Evolutionary conservation across 2,329 filamentous ascomycete genomes (phyloP).

Genomic region (Ophiocordyceps sinensis): DNA sequence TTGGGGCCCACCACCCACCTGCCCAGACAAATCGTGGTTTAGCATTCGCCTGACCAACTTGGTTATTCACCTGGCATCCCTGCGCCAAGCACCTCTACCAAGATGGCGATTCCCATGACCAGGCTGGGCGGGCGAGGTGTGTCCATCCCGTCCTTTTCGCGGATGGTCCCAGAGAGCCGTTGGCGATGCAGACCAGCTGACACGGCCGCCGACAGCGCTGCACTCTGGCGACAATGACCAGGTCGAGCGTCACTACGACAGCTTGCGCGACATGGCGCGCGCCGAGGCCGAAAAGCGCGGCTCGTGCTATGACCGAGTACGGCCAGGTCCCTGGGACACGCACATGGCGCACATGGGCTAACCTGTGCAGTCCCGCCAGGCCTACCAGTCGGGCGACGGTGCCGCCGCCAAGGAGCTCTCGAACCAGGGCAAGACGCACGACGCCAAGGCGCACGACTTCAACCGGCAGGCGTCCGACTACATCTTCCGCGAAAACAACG

Average conservation of each 20-base stretch:
- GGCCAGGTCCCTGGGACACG: too few species aligned
- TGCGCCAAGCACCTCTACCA: not conserved
- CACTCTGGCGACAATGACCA: slow-evolving; percentile 53
- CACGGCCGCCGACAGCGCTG: slow-evolving; percentile 42
- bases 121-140: slow-evolving; percentile 26
- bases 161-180: not conserved
- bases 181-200: not conserved
- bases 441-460: slow-evolving; percentile 70
- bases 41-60: too few species aligned
- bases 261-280: slow-evolving; percentile 69
- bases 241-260: slow-evolving; percentile 80
- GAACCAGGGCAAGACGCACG: slow-evolving; percentile 74
- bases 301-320: slow-evolving; percentile 59
- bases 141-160: slow-evolving; percentile 7
- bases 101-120: slow-evolving; percentile 23
- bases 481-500: slow-evolving; percentile 94
- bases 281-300: slow-evolving; percentile 67
- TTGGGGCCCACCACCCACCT: too few species aligned
- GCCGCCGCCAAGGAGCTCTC: slow-evolving; percentile 70
- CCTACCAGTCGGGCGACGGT: slow-evolving; percentile 73
- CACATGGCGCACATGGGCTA: too few species aligned
- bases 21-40: too few species aligned
- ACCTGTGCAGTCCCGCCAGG: slow-evolving; percentile 47
- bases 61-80: too few species aligned
- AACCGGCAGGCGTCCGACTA: slow-evolving; percentile 85